Percentiles rank a stretch among this genome's conserved stretches.
Evolutionary conservation across 2,329 filamentous ascomycete genomes (phyloP).

Genomic region (Calonectria pauciramosa): DNA sequence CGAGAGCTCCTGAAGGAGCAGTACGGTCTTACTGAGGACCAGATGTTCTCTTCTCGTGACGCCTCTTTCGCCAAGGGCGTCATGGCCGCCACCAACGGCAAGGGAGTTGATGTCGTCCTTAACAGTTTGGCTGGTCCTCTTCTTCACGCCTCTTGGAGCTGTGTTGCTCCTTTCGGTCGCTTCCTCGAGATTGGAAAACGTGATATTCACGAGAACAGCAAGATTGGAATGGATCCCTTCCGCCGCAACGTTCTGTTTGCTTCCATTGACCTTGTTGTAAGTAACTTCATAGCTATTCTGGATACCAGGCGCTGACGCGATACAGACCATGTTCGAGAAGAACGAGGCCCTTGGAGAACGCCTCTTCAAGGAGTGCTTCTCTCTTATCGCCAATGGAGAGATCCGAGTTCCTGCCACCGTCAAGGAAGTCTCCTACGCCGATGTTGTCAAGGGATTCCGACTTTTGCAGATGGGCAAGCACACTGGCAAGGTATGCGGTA

Average conservation of each 20-base stretch:
- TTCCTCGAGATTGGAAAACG: conserved; percentile 44
- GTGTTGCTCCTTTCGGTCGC: conserved; percentile 39
- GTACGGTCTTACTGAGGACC: conserved; percentile 46
- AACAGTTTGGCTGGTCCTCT: conserved; percentile 47
- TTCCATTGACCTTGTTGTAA: conserved; percentile 53
- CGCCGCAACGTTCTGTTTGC: conserved; percentile 55
- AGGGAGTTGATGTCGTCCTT: conserved; percentile 49
- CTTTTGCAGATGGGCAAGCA: conserved; percentile 36
- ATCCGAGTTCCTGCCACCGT: conserved; percentile 25
- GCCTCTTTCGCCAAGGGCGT: conserved; percentile 45
- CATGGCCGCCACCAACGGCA: conserved; percentile 41
- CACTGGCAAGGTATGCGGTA: conserved; percentile 31
- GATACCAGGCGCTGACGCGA: conserved; percentile 3
- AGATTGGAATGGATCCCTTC: conserved; percentile 48
- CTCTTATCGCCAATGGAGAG: conserved; percentile 30
- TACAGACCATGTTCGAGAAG: conserved; percentile 25
- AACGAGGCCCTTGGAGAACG: conserved; percentile 23
- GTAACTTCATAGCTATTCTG: background rate
- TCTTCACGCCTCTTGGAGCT: conserved; percentile 48
- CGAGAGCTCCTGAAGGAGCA: conserved; percentile 29
- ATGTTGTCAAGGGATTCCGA: conserved; percentile 38
- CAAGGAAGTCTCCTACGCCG: conserved; percentile 31
- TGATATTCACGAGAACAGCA: conserved; percentile 51
- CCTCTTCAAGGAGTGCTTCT: conserved; percentile 26
- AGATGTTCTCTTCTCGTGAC: conserved; percentile 50